These are phyloP conservation scores for Cicer cuneatum DNA, from an alignment of 306 rosid genomes.

Conservation along the genomic window DNA sequence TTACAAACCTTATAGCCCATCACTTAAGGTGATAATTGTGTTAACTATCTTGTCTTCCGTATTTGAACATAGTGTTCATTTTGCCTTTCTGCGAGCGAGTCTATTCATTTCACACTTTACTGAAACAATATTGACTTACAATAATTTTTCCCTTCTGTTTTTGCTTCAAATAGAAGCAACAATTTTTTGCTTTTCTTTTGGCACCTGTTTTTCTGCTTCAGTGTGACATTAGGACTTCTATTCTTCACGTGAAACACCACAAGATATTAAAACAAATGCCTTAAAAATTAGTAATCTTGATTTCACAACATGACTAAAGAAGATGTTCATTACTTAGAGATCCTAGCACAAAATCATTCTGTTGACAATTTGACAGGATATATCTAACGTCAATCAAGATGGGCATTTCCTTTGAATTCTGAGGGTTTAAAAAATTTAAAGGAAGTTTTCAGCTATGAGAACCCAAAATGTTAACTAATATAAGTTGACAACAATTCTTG, in stretches of 20 bases:
- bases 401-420: slow-evolving; percentile 3
- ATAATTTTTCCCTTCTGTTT: background rate
- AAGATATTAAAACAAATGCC: background rate
- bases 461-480: slow-evolving; percentile 41
- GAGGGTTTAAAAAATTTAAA: background rate
- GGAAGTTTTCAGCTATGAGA: slow-evolving; percentile 39
- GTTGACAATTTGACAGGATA: background rate
- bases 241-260: slow-evolving; percentile 21
- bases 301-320: slow-evolving; percentile 26
- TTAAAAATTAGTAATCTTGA: background rate
- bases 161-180: slow-evolving; percentile 11
- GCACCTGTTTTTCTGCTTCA: background rate
- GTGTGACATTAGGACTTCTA: slow-evolving; percentile 10
- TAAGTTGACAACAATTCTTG: slow-evolving; percentile 55
- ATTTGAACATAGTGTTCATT: slow-evolving; percentile 2
- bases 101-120: slow-evolving; percentile 3
- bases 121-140: background rate
- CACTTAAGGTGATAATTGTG: slow-evolving; percentile 17
- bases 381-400: slow-evolving; percentile 27
- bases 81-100: background rate
- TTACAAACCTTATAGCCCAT: background rate
- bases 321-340: slow-evolving; percentile 27
- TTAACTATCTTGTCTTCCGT: background rate
- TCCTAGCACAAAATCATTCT: slow-evolving; percentile 13
- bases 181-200: slow-evolving; percentile 9